Percentiles rank a stretch among this genome's conserved stretches.
Conservation (phyloP, 805 yeast species). For the Schwanniomyces sp. region DNA sequence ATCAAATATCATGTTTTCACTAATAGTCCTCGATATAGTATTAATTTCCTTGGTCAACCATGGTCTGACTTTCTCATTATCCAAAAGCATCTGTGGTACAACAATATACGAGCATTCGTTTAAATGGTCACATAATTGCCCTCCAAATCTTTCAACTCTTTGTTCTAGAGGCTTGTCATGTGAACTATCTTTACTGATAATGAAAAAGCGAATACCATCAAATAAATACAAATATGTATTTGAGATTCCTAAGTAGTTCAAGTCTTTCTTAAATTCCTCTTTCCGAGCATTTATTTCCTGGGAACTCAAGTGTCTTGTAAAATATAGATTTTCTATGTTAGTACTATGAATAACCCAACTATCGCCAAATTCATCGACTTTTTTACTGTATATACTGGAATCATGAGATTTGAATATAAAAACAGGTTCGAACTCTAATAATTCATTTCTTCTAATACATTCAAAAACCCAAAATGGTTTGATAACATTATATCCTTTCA, state of each 20-base stretch:
- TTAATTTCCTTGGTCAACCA: constrained; percentile 7
- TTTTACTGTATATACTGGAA: constrained; percentile 19
- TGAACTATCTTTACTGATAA: constrained; percentile 15
- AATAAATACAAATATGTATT: constrained; percentile 34
- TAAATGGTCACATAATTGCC: constrained; percentile 19
- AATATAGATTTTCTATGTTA: constrained; percentile 8
- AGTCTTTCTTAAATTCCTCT: constrained; percentile 11
- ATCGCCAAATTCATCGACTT: constrained; percentile 62
- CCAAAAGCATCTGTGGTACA: constrained; percentile 17
- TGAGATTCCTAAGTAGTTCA: constrained; percentile 8
- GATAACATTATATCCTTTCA: constrained; percentile 57
- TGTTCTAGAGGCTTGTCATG: not conserved
- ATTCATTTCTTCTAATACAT: constrained; percentile 43
- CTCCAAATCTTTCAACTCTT: constrained; percentile 48
- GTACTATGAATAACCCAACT: constrained; percentile 42
- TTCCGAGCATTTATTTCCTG: constrained; percentile 7
- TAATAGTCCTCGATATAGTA: constrained; percentile 14
- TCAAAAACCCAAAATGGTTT: constrained; percentile 74
- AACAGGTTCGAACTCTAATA: constrained; percentile 59
- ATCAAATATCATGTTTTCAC: constrained; percentile 11
- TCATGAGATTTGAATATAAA: constrained; percentile 51
- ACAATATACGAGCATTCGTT: constrained; percentile 40
- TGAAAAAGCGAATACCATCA: constrained; percentile 27
- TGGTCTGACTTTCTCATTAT: constrained; percentile 6
- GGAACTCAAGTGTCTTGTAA: constrained; percentile 12